Evolutionary conservation across 495 filamentous ascomycete species (phyloP).

Genomic region (Talaromyces ruber): DNA sequence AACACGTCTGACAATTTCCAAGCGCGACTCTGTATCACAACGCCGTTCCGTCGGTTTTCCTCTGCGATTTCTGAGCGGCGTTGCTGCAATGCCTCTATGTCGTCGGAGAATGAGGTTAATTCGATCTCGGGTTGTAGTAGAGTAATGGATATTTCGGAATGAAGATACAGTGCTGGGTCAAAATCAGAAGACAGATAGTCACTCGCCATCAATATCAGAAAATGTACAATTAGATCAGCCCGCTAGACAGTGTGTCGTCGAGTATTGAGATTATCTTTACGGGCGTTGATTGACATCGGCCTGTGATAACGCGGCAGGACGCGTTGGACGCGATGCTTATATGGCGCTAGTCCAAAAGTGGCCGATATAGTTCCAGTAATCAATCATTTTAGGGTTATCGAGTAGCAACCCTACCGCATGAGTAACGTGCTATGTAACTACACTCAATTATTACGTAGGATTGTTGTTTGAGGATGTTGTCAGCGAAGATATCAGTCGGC

Average conservation of each 20-base stretch:
- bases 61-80: constrained; percentile 40
- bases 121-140: constrained; percentile 11
- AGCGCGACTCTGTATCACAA: constrained; percentile 57
- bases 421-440: no score
- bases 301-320: constrained; percentile 10
- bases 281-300: not conserved
- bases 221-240: not conserved
- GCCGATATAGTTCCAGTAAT: not conserved
- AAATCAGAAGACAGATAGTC: constrained; percentile 39
- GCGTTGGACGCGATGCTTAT: constrained; percentile 20
- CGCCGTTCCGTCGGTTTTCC: constrained; percentile 33
- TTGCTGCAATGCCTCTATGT: constrained; percentile 49
- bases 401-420: no score
- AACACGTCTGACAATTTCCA: constrained; percentile 53
- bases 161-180: constrained; percentile 43
- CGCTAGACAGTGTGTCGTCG: not conserved
- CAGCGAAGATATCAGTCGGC: no score
- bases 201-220: not conserved
- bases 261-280: not conserved
- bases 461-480: no score
- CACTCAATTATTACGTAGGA: no score
- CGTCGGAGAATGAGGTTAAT: constrained; percentile 45
- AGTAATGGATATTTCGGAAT: constrained; percentile 30
- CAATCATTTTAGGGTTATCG: no score
- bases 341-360: constrained; percentile 24